These are phyloP conservation scores for Mortierella sp. DNA, from an alignment of 371 early-diverging fungal genomes.

Conservation along the genomic window DNA sequence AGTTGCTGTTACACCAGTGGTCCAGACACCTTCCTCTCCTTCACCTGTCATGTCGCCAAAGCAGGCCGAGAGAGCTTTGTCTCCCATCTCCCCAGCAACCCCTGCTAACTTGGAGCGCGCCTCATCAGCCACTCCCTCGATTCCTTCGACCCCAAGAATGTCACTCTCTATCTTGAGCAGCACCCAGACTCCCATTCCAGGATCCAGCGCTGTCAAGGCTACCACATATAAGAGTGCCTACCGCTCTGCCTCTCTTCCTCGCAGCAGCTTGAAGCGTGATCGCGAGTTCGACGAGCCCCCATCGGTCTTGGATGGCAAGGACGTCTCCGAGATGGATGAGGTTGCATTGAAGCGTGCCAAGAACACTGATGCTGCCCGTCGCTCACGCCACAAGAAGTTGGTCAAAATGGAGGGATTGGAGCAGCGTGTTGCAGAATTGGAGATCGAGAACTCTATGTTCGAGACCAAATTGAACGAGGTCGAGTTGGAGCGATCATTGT, in stretches of 20 bases:
- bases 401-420: constrained; percentile 89
- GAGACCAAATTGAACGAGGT: constrained; percentile 66
- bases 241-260: constrained; percentile 32
- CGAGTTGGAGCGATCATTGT: constrained; percentile 47
- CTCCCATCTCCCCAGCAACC: constrained; percentile 16
- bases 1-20: constrained; percentile 15
- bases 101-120: constrained; percentile 20
- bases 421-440: constrained; percentile 80
- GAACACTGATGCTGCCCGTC: constrained; percentile 96
- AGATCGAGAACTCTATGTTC: constrained; percentile 81
- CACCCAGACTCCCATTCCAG: constrained; percentile 24
- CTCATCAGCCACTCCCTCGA: constrained; percentile 18
- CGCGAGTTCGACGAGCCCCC: constrained; percentile 46
- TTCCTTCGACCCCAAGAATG: constrained; percentile 34
- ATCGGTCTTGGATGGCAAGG: constrained; percentile 47
- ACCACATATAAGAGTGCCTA: constrained; percentile 52
- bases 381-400: constrained; percentile 90
- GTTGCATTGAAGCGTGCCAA: constrained; percentile 83
- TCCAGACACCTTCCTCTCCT: constrained; percentile 22
- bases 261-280: constrained; percentile 32
- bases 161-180: constrained; percentile 48
- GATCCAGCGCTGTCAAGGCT: constrained; percentile 26
- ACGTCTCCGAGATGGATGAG: constrained; percentile 64
- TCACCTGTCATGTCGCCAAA: constrained; percentile 38
- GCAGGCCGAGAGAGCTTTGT: constrained; percentile 21